Percentiles rank a stretch among this genome's conserved stretches.
Evolutionary conservation across 768 basidiomycete genomes (phyloP).

Genomic region (Tylopilus rubrobrunneus): DNA sequence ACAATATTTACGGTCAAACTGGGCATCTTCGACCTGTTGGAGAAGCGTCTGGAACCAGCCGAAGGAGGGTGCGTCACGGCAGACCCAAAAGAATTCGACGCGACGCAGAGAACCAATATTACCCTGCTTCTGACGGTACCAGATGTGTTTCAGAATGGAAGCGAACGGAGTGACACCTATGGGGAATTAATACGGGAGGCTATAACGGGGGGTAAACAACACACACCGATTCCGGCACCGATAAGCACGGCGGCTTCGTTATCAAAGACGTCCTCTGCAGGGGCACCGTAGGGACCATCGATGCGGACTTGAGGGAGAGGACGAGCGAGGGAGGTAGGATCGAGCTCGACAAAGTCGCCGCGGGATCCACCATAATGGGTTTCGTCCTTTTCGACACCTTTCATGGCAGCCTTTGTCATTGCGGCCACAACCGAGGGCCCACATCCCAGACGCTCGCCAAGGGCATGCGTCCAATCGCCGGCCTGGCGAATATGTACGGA

Average conservation of each 20-base stretch:
- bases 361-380: slow-evolving; percentile 43
- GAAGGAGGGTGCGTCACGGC: slow-evolving; percentile 93
- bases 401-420: slow-evolving; percentile 77
- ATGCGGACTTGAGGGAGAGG: slow-evolving; percentile 70
- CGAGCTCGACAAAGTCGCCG: slow-evolving; percentile 81
- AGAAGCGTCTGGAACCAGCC: slow-evolving; percentile 94
- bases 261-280: slow-evolving; percentile 86
- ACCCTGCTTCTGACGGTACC: slow-evolving; percentile 84
- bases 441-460: slow-evolving; percentile 84
- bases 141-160: slow-evolving; percentile 92
- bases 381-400: slow-evolving; percentile 63
- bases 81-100: slow-evolving; percentile 95
- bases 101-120: slow-evolving; percentile 75
- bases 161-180: slow-evolving; percentile 91
- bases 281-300: slow-evolving; percentile 92
- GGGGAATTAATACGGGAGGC: background rate
- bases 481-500: slow-evolving; percentile 93
- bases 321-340: slow-evolving; percentile 42
- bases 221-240: slow-evolving; percentile 86
- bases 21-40: slow-evolving; percentile 83
- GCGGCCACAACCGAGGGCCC: slow-evolving; percentile 72
- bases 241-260: slow-evolving; percentile 87
- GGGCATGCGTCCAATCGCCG: slow-evolving; percentile 79
- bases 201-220: background rate
- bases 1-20: slow-evolving; percentile 72